Evolutionary conservation across 2,329 filamentous ascomycete species (phyloP).

Genomic region (Aspergillus melleus): DNA sequence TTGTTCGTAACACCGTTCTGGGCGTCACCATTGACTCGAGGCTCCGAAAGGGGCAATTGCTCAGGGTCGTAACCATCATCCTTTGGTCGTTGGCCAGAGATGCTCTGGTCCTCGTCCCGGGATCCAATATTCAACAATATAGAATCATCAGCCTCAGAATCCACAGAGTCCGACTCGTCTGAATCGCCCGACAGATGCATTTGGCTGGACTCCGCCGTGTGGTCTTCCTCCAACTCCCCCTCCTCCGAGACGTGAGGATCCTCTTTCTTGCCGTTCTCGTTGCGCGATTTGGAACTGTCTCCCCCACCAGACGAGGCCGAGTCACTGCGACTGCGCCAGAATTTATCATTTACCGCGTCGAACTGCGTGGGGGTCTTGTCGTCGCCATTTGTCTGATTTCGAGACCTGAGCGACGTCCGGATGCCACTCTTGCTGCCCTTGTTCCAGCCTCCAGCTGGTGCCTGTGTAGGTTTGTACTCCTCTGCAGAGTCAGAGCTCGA

Average conservation of each 20-base stretch:
- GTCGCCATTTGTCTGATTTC: slow-evolving; percentile 16
- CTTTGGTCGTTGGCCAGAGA: slow-evolving; percentile 4
- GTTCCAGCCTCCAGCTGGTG: slow-evolving; percentile 46
- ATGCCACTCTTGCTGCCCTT: slow-evolving; percentile 42
- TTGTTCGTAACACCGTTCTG: slow-evolving; percentile 3
- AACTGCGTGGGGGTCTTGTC: slow-evolving; percentile 26
- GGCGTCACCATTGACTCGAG: slow-evolving; percentile 8
- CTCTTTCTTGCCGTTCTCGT: slow-evolving; percentile 11
- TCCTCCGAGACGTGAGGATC: slow-evolving; percentile 23
- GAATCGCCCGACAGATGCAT: slow-evolving; percentile 28
- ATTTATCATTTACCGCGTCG: slow-evolving; percentile 38
- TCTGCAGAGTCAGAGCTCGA: slow-evolving; percentile 13
- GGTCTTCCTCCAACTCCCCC: slow-evolving; percentile 28
- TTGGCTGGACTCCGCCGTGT: slow-evolving; percentile 11
- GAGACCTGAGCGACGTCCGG: slow-evolving; percentile 42
- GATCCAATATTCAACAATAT: slow-evolving; percentile 45
- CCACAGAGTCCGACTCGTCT: slow-evolving; percentile 32
- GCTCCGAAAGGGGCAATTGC: slow-evolving; percentile 11
- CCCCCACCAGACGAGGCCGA: slow-evolving; percentile 26
- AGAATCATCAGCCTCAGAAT: slow-evolving; percentile 41
- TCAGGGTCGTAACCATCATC: slow-evolving; percentile 28
- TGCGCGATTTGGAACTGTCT: slow-evolving; percentile 9
- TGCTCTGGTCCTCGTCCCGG: slow-evolving; percentile 7
- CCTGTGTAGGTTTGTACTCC: slow-evolving; percentile 17
- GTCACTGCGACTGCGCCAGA: slow-evolving; percentile 39